Base-by-base conservation (phyloP, 176 grass and related monocot species). In the Alopecurus myosuroides region DNA sequence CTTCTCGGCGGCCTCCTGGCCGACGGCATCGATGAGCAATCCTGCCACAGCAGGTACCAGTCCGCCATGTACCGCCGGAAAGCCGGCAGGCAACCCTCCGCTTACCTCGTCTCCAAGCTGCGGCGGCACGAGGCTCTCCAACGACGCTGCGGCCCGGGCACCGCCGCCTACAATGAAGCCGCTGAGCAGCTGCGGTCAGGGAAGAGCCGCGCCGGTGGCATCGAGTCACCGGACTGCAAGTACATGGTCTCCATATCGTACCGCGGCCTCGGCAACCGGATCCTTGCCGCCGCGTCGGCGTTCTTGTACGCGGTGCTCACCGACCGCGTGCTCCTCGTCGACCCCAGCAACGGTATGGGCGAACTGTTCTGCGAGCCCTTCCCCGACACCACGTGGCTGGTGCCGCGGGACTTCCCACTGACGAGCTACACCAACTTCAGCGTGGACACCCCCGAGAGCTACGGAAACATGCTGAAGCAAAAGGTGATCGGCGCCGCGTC, bases 241-340 rank as follows among this genome's bases (percentile, higher is more conserved):
- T 97, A 91, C 74, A 15, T 91, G 1, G 86, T 93, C 18, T 93
- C 83, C 78, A 91, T 87, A 5, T 85, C 87, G 2, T 84, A 82
- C 78, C 31, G 79, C 18, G 94, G 94, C 34, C 57, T 97, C 17
- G 94, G 94, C 22, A 97, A 93, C 82, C 62, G 87, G 23, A 89
- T 97, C 28, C 70, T 97, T 23, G 83, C 91, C 45, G 40, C 81
- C 20, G 89, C 86, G 19, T 89, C 91, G 49, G 83, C 94, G 15
- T 97, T 94, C 87, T 78, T 97, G 2, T 97, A 93, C 58, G 81
- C 94, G 1, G 7, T 97, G 62, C 94, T 97, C 68, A 92, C 92
- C 17, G 63, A 88, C 39, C 87, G 88, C 44, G 94, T 92, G 3
- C 81, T 97, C 65, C 91, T 97, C 46, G 3, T 97, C 84, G 86